These are phyloP conservation scores for Citrus maxima DNA, from an alignment of 345 rosid species.

Conservation along the genomic window DNA sequence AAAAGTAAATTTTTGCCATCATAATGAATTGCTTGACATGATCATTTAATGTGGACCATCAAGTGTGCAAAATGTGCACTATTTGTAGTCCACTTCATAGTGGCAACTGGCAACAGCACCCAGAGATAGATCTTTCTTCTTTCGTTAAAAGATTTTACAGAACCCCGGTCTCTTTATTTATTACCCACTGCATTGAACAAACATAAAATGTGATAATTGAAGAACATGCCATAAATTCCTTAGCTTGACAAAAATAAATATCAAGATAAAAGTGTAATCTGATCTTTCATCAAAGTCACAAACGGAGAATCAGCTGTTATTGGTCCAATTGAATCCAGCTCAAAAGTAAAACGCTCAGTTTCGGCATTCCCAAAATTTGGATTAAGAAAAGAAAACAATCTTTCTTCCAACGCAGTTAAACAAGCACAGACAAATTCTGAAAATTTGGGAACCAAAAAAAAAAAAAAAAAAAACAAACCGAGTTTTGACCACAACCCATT, in stretches of 20 bases:
- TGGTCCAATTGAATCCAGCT: slow-evolving; percentile 5
- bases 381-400: background rate
- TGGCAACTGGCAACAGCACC: slow-evolving; percentile 11
- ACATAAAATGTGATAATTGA: background rate
- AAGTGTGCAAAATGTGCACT: slow-evolving; percentile 3
- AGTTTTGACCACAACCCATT: slow-evolving; percentile 22
- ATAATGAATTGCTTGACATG: slow-evolving; percentile 30
- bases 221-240: background rate
- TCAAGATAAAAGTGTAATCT: background rate
- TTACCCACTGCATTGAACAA: background rate
- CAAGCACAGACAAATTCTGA: slow-evolving; percentile 1
- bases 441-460: background rate
- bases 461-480: too few species aligned
- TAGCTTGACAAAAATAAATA: background rate
- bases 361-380: background rate
- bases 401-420: background rate
- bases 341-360: slow-evolving; percentile 1
- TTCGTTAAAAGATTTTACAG: background rate
- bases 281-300: slow-evolving; percentile 17
- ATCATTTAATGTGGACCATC: slow-evolving; percentile 33
- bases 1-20: background rate
- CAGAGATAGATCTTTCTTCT: too few species aligned
- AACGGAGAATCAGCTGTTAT: background rate
- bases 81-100: slow-evolving; percentile 7
- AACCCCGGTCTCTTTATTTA: too few species aligned